Base-by-base conservation (phyloP, 1,284 basidiomycete genomes). In the Lentinus polychrous region DNA sequence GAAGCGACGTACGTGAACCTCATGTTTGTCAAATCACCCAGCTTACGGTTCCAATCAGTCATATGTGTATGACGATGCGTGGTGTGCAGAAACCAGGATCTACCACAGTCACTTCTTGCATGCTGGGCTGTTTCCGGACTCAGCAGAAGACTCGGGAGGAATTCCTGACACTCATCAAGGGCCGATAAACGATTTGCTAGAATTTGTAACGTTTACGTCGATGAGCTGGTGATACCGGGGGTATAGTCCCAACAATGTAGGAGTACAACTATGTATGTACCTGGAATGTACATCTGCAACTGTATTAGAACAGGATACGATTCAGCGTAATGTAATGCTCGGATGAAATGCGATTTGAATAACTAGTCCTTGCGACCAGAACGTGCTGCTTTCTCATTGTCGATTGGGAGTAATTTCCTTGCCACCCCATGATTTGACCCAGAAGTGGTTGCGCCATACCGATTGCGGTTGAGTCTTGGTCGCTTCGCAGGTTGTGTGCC, bases 61-160 rank as follows among this genome's bases (percentile, higher is more conserved):
- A 99, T 71, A 79, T 99, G 71, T 99, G 96, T 66, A 99, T 99
- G 96, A 94, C 94, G 1, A 99, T 99, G 94, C 86, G 96, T 51
- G 96, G 96, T 36, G 96, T 99, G 1, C 96, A 99, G 69, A 99
- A 99, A 69, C 95, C 95, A 2, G 95, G 96, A 23, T 81, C 95
- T 6, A 82, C 88, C 17, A 99, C 96, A 0, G 90, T 96, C 31
- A 99, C 96, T 1, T 94, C 91, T n/a, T 97, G 94, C 58, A 99
- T 99, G 96, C 75, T 98, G 48, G 96, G 96, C 10, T 96, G 92
- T 61, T 99, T 99, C 79, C 81, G 96, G 48, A 88, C 91, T 11
- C 89, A 94, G 57, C 93, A 96, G 67, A 99, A 99, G 73, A 99
- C 96, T 20, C 80, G 96, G 35, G 95, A 97, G 68, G 96, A 99